Base-by-base conservation (phyloP, 257 asterid genomes). In the Fraxinus pennsylvanica region DNA sequence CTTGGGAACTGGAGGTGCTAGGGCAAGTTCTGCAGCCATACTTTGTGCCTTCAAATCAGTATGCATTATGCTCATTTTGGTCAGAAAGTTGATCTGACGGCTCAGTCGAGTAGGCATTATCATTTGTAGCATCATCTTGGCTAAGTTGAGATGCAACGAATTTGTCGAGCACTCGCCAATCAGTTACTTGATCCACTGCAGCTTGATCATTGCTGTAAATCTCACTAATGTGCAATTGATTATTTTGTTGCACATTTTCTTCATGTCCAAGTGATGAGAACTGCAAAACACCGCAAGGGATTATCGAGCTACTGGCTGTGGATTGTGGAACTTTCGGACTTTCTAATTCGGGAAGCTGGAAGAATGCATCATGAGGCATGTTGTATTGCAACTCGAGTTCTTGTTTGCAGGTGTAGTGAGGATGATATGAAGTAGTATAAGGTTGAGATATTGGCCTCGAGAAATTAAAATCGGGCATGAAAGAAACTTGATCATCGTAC, bases 111-210 rank as follows among this genome's bases (percentile, higher is more conserved):
- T 73, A 61, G 32, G 78, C 47, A 30, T 43, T 41, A 36, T 78
- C 86, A 74, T 66, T 79, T 21, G 38, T 75, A 32, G 35, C 78
- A 47, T 74, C 81, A 47, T 83, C 87, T 6, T 87, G 89, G 43
- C 92, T 89, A 3, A 90, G 80, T 78, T 90, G 93, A 80, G 91
- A 87, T 5, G 96, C 96, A 21, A 90, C 93, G 43, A 90, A 82
- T 80, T 89, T 90, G 69, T 90, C 93, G 7, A 90, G 91, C 50
- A 89, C 86, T 22, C 93, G 86, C 96, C 96, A 90, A 39, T 90
- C 96, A 0, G 93, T 88, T 70, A 88, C 82, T 67, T 87, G 88
- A 33, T 88, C 52, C 52, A 43, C 52, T 43, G 52, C 52, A 43
- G 52, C 52, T 43, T 43, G 52, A 43, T 43, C 81, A 36, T 71